Evolutionary conservation across 2,329 filamentous ascomycete genomes (phyloP).

Genomic region (Ciborinia camelliae): DNA sequence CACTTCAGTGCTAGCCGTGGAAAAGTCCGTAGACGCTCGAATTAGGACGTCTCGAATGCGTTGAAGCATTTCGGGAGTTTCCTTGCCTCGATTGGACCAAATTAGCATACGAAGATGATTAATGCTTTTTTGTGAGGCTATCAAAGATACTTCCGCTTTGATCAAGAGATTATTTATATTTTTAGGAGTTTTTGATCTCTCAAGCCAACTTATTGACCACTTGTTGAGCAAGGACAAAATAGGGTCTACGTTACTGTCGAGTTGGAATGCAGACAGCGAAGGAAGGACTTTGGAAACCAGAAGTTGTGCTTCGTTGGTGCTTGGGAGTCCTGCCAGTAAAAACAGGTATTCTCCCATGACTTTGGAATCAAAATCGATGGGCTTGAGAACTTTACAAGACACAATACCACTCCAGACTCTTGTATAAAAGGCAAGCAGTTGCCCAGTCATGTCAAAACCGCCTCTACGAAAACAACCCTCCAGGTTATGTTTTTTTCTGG

Average conservation of each 20-base stretch:
- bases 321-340: constrained; percentile 24
- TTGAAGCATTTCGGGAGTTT: background rate
- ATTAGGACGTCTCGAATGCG: background rate
- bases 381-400: constrained; percentile 28
- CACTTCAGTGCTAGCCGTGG: constrained; percentile 6
- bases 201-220: constrained; percentile 24
- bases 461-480: too few relatives aligned
- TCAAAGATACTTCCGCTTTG: constrained; percentile 6
- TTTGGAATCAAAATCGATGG: constrained; percentile 23
- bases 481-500: too few relatives aligned
- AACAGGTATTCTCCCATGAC: constrained; percentile 24
- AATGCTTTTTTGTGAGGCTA: background rate
- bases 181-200: background rate
- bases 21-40: background rate
- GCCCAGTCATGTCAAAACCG: background rate
- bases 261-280: constrained; percentile 26
- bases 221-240: constrained; percentile 23
- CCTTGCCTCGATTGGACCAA: background rate
- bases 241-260: constrained; percentile 18
- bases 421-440: constrained; percentile 27
- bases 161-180: background rate
- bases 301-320: constrained; percentile 21
- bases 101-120: background rate
- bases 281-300: constrained; percentile 26
- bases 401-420: constrained; percentile 32